Evolutionary conservation across 805 yeast species (phyloP).

Genomic region (Wickerhamomyces queroliae): DNA sequence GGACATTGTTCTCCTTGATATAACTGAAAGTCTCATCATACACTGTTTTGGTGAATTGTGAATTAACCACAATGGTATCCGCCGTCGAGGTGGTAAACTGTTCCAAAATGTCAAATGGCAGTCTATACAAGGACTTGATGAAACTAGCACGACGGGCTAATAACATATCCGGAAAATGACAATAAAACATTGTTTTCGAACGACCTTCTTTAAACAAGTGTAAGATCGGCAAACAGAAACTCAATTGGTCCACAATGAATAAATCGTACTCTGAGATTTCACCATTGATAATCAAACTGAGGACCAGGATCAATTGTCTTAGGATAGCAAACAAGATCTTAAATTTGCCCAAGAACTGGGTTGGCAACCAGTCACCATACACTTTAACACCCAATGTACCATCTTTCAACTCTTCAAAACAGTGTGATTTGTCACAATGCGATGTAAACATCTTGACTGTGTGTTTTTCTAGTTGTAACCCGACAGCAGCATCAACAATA

Average conservation of each 20-base stretch:
- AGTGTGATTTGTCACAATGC: slow-evolving; percentile 80
- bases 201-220: slow-evolving; percentile 33
- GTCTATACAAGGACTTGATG: slow-evolving; percentile 60
- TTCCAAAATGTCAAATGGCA: slow-evolving; percentile 82
- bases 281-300: slow-evolving; percentile 39
- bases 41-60: slow-evolving; percentile 70
- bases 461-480: slow-evolving; percentile 64
- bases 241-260: slow-evolving; percentile 82
- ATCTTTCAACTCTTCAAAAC: slow-evolving; percentile 81
- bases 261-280: slow-evolving; percentile 53
- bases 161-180: slow-evolving; percentile 93
- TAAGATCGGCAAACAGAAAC: slow-evolving; percentile 76
- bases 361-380: slow-evolving; percentile 81
- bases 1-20: slow-evolving; percentile 22
- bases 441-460: slow-evolving; percentile 74
- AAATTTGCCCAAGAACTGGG: slow-evolving; percentile 57
- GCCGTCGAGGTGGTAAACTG: slow-evolving; percentile 72
- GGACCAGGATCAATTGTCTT: slow-evolving; percentile 68
- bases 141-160: slow-evolving; percentile 54
- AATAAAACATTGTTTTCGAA: slow-evolving; percentile 71
- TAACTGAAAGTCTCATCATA: slow-evolving; percentile 58
- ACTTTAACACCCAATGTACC: slow-evolving; percentile 60
- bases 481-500: slow-evolving; percentile 94
- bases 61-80: slow-evolving; percentile 82
- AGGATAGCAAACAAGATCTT: slow-evolving; percentile 78